These are phyloP conservation scores for Raffaelea ambrosiae DNA, from an alignment of 2,329 filamentous ascomycete species.

Conservation along the genomic window DNA sequence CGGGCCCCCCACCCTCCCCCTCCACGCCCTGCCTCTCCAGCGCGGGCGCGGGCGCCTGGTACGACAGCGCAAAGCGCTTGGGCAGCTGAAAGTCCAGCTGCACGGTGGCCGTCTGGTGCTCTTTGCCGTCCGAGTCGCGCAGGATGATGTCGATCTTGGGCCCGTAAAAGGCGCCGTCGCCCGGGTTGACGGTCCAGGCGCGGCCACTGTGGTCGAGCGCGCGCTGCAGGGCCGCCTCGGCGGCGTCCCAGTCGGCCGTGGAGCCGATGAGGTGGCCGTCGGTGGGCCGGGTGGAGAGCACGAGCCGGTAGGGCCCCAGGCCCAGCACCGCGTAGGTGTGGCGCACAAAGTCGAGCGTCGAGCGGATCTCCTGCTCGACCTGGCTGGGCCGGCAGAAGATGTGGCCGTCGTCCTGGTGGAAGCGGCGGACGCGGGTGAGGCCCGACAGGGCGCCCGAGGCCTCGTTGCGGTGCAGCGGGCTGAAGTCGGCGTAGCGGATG, in stretches of 20 bases:
- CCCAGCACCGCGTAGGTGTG: conserved; percentile 62
- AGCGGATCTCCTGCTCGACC: conserved; percentile 64
- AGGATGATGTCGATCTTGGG: conserved; percentile 87
- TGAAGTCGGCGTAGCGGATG: conserved; percentile 90
- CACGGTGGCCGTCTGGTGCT: conserved; percentile 82
- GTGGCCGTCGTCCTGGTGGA: conserved; percentile 94
- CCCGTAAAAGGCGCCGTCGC: conserved; percentile 84
- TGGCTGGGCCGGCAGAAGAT: conserved; percentile 74
- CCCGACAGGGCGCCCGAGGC: conserved; percentile 85
- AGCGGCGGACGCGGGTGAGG: conserved; percentile 83
- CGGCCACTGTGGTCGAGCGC: conserved; percentile 54
- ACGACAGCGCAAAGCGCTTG: conserved; percentile 69
- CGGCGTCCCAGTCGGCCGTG: conserved; percentile 56
- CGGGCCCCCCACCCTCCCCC: not conserved
- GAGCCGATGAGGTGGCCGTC: conserved; percentile 67
- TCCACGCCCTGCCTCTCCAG: conserved; percentile 40
- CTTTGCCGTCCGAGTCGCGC: conserved; percentile 70
- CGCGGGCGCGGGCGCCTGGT: conserved; percentile 60
- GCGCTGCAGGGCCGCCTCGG: conserved; percentile 56
- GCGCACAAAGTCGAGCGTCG: conserved; percentile 65
- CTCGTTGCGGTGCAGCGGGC: conserved; percentile 91
- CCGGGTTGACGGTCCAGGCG: conserved; percentile 65
- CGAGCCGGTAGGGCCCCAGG: conserved; percentile 64
- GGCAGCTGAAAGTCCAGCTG: conserved; percentile 88
- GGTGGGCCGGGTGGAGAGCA: conserved; percentile 68